Percentiles rank a stretch among this genome's conserved stretches.
Conservation (phyloP, 2,329 filamentous ascomycete genomes). For the Penicillium sp. region DNA sequence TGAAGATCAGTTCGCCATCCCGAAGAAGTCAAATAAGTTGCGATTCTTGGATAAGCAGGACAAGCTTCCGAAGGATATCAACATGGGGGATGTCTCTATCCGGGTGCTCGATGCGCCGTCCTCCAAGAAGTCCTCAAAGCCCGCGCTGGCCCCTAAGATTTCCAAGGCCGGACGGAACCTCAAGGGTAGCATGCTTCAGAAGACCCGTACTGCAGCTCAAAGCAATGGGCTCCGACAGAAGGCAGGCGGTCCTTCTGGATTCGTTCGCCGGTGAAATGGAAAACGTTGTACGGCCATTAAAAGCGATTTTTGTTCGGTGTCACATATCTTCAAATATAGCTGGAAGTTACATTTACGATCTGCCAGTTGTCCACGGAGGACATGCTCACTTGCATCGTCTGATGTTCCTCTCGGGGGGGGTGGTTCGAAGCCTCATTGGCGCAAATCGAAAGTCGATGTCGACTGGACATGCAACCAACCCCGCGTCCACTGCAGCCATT, state of each 20-base stretch:
- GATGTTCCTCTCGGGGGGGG: not conserved
- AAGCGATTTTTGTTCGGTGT: not conserved
- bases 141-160: slow-evolving; percentile 47
- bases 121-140: slow-evolving; percentile 38
- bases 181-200: slow-evolving; percentile 43
- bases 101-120: slow-evolving; percentile 46
- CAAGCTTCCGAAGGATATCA: slow-evolving; percentile 52
- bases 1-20: slow-evolving; percentile 27
- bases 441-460: slow-evolving; percentile 9
- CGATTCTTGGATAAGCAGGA: slow-evolving; percentile 51
- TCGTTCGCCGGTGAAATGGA: slow-evolving; percentile 36
- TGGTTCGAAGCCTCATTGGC: slow-evolving; percentile 6
- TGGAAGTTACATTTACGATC: not conserved
- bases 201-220: slow-evolving; percentile 32
- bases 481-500: slow-evolving; percentile 4
- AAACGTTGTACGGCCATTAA: not conserved
- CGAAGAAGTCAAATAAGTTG: slow-evolving; percentile 44
- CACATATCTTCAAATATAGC: not conserved
- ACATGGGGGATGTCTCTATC: slow-evolving; percentile 50
- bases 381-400: not conserved
- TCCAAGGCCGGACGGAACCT: slow-evolving; percentile 42
- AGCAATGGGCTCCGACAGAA: slow-evolving; percentile 41
- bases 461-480: slow-evolving; percentile 1
- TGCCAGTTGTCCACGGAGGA: not conserved
- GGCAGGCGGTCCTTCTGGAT: slow-evolving; percentile 37